Conservation (phyloP, 2,329 filamentous ascomycete genomes). For the Cladosporium colombiae region DNA sequence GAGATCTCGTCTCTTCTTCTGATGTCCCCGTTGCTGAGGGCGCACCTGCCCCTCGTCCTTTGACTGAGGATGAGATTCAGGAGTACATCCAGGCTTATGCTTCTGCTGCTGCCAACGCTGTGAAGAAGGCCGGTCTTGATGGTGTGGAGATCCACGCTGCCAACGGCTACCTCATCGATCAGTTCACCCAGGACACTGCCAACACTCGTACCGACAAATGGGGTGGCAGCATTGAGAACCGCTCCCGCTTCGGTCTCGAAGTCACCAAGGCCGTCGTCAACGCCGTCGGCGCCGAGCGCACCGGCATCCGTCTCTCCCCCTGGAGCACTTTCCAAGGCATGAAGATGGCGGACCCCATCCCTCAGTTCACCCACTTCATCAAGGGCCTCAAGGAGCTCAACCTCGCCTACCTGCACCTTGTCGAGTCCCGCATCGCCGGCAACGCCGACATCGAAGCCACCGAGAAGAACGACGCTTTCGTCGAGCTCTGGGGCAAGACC, state of each 20-base stretch:
- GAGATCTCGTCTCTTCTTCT: conserved; percentile 37
- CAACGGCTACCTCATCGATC: conserved; percentile 60
- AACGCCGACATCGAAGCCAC: conserved; percentile 44
- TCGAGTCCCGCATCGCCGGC: conserved; percentile 59
- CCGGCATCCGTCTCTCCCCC: conserved; percentile 61
- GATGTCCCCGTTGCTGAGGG: conserved; percentile 40
- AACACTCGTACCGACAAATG: conserved; percentile 55
- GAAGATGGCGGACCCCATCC: conserved; percentile 56
- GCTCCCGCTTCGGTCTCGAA: conserved; percentile 55
- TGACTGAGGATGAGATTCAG: conserved; percentile 40
- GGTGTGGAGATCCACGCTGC: conserved; percentile 57
- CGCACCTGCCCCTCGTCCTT: conserved; percentile 36
- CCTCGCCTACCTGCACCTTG: conserved; percentile 62
- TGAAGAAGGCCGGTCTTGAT: conserved; percentile 58
- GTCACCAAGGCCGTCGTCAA: conserved; percentile 53
- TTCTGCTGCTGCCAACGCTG: conserved; percentile 47
- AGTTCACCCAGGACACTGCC: conserved; percentile 62
- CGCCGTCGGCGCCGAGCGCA: conserved; percentile 55
- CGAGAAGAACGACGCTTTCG: conserved; percentile 46
- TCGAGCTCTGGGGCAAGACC: conserved; percentile 45
- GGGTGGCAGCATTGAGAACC: conserved; percentile 52
- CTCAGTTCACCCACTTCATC: conserved; percentile 64
- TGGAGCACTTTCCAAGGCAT: conserved; percentile 64
- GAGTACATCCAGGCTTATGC: conserved; percentile 42
- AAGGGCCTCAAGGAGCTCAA: conserved; percentile 52